Base-by-base conservation (phyloP, 768 basidiomycete species). In the Russula emetica region DNA sequence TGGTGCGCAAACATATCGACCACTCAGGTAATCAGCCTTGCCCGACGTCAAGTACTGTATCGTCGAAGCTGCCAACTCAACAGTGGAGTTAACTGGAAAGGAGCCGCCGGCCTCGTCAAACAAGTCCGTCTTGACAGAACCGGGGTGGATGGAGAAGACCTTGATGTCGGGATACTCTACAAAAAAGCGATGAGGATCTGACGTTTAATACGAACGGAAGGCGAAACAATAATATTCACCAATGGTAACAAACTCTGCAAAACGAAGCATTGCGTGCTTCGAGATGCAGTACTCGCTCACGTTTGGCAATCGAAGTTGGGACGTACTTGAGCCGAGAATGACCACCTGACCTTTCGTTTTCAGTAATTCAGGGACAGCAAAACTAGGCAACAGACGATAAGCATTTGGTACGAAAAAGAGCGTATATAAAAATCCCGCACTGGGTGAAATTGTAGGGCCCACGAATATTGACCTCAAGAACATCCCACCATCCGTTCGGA, bases 401-500 rank as follows among this genome's bases (percentile, higher is more conserved):
- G 26, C 5, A 5, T 45, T 28, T 3, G 22, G 13, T 6, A 32
- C 20, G 34, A 40, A 22, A 18, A 18, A 10, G 20, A 20, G 28
- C 14, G 9, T 11, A n/a, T 10, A 52, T 44, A 30, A 42, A 38
- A 44, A 7, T 36, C 3, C 14, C 51, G 40, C 36, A 66, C 66
- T 63, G 58, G 5, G 32, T 59, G 20, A 51, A 55, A 24, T 63
- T 60, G 47, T 63, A 63, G 1, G 58, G 28, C 2, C 66, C 66
- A 24, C 61, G 62, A 14, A 66, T 20, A 16, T 63, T 66, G 62
- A 63, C 40, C 13, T 66, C 66, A 18, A 59, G 30, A 13, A 63
- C 53, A 6, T 58, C 45, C 65, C 61, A 66, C 65, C 65, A 66
- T 24, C 24, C 57, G 1, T 20, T 36, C 18, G 66, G 54, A n/a